phyloP scores from a whole-genome alignment of 176 grass and related monocot species.

The Poa annua region DNA sequence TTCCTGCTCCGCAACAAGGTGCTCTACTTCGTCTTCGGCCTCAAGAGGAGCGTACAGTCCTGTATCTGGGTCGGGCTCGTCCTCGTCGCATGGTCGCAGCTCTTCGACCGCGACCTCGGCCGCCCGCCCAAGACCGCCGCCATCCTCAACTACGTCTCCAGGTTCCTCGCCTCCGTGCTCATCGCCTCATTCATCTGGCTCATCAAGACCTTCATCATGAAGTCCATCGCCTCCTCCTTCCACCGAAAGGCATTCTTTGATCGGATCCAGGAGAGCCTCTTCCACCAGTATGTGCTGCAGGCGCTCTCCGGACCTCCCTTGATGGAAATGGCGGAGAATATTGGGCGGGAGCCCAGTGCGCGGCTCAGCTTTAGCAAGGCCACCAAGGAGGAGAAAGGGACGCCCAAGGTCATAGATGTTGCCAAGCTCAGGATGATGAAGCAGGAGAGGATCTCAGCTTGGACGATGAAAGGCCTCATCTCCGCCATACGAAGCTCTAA shows the following conservation, averaged over 20 bases:
- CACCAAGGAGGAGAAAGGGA: constrained; percentile 56
- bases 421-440: constrained; percentile 76
- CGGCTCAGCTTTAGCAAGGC: constrained; percentile 68
- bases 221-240: constrained; percentile 83
- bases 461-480: constrained; percentile 86
- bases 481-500: constrained; percentile 72
- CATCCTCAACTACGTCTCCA: constrained; percentile 69
- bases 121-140: constrained; percentile 49
- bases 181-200: constrained; percentile 74
- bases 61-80: constrained; percentile 78
- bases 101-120: constrained; percentile 55
- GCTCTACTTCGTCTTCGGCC: constrained; percentile 90
- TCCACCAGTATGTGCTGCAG: constrained; percentile 93
- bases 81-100: constrained; percentile 71
- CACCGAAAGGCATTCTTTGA: constrained; percentile 93
- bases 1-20: constrained; percentile 93
- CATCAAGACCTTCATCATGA: constrained; percentile 85
- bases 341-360: constrained; percentile 58
- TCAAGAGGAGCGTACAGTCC: constrained; percentile 78
- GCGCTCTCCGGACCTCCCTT: constrained; percentile 68
- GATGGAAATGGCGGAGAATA: constrained; percentile 85
- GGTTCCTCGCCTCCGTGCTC: constrained; percentile 63
- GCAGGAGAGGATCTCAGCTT: constrained; percentile 89
- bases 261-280: constrained; percentile 92
- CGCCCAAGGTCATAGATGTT: constrained; percentile 62